These are phyloP conservation scores for Aspergillus sclerotioniger DNA, from an alignment of 495 filamentous ascomycete genomes.

Conservation along the genomic window DNA sequence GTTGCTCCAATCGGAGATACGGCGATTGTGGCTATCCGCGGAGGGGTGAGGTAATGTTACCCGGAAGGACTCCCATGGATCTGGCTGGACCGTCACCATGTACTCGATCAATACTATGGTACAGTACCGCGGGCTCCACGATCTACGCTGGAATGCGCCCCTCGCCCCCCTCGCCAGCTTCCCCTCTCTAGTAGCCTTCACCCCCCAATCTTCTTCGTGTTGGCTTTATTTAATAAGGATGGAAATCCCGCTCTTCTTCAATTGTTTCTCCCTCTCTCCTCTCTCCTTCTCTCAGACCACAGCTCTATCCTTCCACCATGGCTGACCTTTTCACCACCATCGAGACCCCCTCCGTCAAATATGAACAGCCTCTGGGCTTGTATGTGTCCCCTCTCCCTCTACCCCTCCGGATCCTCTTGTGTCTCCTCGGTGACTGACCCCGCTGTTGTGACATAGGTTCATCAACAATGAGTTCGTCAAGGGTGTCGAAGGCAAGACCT, in stretches of 20 bases:
- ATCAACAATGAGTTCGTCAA: slow-evolving; percentile 98
- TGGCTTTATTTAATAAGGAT: neutral
- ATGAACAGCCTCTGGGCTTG: slow-evolving; percentile 84
- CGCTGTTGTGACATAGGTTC: slow-evolving; percentile 58
- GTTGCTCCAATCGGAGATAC: neutral
- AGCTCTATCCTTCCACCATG: slow-evolving; percentile 30
- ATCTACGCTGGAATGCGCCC: neutral
- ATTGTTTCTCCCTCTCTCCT: slow-evolving; percentile 12
- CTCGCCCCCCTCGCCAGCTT: neutral
- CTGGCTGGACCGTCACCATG: neutral
- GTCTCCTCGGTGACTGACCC: slow-evolving; percentile 10
- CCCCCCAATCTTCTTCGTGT: neutral
- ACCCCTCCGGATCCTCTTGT: neutral
- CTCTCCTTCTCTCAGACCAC: slow-evolving; percentile 13
- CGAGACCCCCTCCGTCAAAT: slow-evolving; percentile 53
- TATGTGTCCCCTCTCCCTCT: slow-evolving; percentile 48
- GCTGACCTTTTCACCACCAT: slow-evolving; percentile 38
- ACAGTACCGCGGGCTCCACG: neutral
- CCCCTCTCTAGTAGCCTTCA: neutral
- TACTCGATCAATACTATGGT: too few relatives aligned
- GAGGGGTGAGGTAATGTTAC: neutral
- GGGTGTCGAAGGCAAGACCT: slow-evolving; percentile 75
- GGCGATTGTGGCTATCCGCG: neutral
- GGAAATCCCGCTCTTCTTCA: slow-evolving; percentile 1
- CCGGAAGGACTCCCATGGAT: neutral